Evolutionary conservation across 208 protist genomes (phyloP).

Genomic region (Spongospora subterranea): DNA sequence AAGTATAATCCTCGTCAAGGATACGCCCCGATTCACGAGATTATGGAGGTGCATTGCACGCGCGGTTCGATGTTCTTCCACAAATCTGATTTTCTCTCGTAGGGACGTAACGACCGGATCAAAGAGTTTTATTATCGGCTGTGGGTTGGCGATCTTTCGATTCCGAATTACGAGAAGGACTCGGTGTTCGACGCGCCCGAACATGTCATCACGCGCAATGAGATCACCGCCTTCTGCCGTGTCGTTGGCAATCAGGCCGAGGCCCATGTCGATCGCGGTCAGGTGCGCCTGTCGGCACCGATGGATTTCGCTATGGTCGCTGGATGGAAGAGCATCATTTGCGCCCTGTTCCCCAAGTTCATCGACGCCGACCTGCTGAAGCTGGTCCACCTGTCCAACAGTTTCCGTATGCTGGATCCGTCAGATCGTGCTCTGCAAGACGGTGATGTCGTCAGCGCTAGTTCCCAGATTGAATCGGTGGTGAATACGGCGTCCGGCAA

Average conservation of each 20-base stretch:
- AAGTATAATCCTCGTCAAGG: not conserved
- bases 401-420: constrained; percentile 62
- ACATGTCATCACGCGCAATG: constrained; percentile 61
- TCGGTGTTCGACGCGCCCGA: not conserved
- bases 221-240: constrained; percentile 72
- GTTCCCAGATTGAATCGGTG: not conserved
- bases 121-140: constrained; percentile 76
- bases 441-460: not conserved
- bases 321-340: constrained; percentile 75
- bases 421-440: not conserved
- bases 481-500: not conserved
- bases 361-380: constrained; percentile 69
- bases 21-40: not conserved
- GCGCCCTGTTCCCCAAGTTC: constrained; percentile 67
- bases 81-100: constrained; percentile 41
- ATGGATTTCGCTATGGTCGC: constrained; percentile 78
- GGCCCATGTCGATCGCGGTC: not conserved
- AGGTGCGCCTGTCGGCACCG: constrained; percentile 60
- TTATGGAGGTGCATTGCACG: constrained; percentile 63
- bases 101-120: constrained; percentile 65
- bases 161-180: not conserved
- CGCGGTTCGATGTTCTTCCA: not conserved
- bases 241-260: constrained; percentile 68
- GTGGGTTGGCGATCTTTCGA: constrained; percentile 59
- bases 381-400: constrained; percentile 78